Percentiles rank a stretch among this genome's conserved stretches.
These are phyloP conservation scores for Tolypocladium paradoxum DNA, from an alignment of 2,329 filamentous ascomycete species.

Conservation along the genomic window DNA sequence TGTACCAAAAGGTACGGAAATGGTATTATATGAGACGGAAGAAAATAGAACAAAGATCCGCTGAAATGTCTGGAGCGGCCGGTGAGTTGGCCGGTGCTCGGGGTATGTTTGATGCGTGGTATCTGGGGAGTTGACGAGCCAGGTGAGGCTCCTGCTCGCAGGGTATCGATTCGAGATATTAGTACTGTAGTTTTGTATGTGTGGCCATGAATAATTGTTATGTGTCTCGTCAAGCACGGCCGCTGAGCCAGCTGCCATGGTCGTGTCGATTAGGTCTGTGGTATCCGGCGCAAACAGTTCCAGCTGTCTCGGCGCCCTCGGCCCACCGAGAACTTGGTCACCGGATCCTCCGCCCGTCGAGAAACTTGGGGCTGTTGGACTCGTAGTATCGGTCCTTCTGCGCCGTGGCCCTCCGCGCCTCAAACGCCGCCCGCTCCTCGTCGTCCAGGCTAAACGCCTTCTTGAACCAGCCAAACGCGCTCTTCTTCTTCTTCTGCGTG, in stretches of 20 bases:
- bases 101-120: background rate
- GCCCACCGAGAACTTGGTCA: conserved; percentile 7
- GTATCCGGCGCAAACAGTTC: background rate
- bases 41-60: background rate
- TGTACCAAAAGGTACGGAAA: background rate
- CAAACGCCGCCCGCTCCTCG: conserved; percentile 49
- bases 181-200: background rate
- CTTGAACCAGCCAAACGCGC: conserved; percentile 57
- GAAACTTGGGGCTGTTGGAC: conserved; percentile 37
- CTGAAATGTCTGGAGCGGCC: background rate
- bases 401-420: conserved; percentile 39
- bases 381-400: conserved; percentile 39
- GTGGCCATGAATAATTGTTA: no score
- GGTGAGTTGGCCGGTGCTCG: background rate
- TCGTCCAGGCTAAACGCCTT: conserved; percentile 57
- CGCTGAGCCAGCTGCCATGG: background rate
- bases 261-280: background rate
- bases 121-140: background rate
- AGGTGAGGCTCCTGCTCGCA: background rate
- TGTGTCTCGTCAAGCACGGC: background rate
- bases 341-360: conserved; percentile 43
- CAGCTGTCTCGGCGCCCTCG: background rate
- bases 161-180: background rate
- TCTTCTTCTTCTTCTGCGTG: conserved; percentile 54
- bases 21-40: background rate